Percentiles rank a stretch among this genome's conserved stretches.
Evolutionary conservation across 768 basidiomycete species (phyloP).

Genomic region (Fomitopsis pulvina): DNA sequence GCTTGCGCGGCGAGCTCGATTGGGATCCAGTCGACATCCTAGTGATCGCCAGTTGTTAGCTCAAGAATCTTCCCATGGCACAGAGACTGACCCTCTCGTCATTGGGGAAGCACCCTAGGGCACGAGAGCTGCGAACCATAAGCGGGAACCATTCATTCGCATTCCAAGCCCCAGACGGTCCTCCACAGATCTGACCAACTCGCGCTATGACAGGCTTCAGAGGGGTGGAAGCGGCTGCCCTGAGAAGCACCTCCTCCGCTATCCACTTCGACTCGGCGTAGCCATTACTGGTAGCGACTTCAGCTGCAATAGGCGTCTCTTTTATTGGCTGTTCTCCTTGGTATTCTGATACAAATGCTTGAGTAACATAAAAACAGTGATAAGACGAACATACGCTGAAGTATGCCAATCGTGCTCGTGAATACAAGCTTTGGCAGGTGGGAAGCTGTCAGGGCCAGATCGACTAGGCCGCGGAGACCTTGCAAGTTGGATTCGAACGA

Average conservation of each 20-base stretch:
- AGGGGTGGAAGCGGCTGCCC: conserved; percentile 25
- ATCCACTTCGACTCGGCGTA: conserved; percentile 35
- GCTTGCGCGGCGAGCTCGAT: conserved; percentile 31
- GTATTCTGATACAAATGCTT: neutral
- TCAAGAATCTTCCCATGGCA: neutral
- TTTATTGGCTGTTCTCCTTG: neutral
- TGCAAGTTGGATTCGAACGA: conserved; percentile 32
- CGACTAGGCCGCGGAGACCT: conserved; percentile 14
- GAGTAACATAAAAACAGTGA: too few species aligned
- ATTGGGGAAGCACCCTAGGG: conserved; percentile 20
- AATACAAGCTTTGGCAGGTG: conserved; percentile 18
- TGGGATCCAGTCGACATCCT: conserved; percentile 40
- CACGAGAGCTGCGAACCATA: conserved; percentile 20
- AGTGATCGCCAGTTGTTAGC: neutral
- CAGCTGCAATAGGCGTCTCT: conserved; percentile 13
- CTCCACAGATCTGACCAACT: conserved; percentile 37
- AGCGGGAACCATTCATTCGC: conserved; percentile 38
- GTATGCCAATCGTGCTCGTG: conserved; percentile 6
- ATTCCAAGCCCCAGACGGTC: conserved; percentile 35
- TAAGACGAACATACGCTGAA: conserved; percentile 1
- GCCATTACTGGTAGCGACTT: conserved; percentile 15
- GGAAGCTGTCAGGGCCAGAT: conserved; percentile 5
- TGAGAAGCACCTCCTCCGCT: conserved; percentile 28
- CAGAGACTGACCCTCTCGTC: conserved; percentile 27
- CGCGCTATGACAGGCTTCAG: conserved; percentile 32